These are phyloP conservation scores for Leccinum disarticulatum DNA, from an alignment of 768 basidiomycete genomes.

Conservation along the genomic window DNA sequence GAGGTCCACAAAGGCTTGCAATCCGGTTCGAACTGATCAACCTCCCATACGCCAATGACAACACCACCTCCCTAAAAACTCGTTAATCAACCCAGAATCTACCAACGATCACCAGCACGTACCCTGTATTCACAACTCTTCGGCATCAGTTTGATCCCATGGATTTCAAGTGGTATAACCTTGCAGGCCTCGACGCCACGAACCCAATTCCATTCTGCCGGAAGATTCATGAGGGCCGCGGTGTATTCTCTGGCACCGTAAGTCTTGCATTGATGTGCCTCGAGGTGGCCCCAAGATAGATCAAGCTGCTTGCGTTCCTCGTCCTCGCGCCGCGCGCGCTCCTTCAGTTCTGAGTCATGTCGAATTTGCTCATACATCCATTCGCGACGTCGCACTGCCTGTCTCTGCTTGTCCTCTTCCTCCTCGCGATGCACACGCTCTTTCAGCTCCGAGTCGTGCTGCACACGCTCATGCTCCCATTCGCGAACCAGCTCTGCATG, in stretches of 20 bases:
- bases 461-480: slow-evolving; percentile 21
- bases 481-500: slow-evolving; percentile 7
- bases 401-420: background rate
- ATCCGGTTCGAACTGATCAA: background rate
- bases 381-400: background rate
- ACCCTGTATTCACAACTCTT: background rate
- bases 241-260: background rate
- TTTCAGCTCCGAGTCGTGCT: background rate
- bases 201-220: background rate
- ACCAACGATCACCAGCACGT: background rate
- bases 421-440: background rate
- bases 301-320: background rate
- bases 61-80: background rate
- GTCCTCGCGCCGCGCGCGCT: background rate
- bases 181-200: background rate
- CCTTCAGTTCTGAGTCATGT: background rate
- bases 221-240: background rate
- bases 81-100: background rate
- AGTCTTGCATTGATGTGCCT: background rate
- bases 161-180: background rate
- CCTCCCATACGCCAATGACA: background rate
- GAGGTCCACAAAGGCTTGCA: background rate
- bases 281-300: background rate
- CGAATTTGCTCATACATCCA: background rate
- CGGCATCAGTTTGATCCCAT: background rate